phyloP scores from a whole-genome alignment of 2,329 filamentous ascomycete species.

The Penicillium brasilianum region DNA sequence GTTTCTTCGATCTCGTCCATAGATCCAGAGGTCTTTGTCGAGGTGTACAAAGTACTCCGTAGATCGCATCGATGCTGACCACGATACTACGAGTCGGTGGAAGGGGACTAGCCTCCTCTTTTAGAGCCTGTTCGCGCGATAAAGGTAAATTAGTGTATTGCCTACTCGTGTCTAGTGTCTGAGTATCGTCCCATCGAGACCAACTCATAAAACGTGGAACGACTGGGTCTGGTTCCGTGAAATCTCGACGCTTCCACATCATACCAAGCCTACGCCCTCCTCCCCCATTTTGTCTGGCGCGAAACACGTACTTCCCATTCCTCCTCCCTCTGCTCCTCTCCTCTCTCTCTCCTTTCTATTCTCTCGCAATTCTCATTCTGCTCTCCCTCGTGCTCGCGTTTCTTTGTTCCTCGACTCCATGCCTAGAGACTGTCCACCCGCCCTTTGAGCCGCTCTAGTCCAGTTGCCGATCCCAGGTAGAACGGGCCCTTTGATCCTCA shows the following conservation, averaged over 20 bases:
- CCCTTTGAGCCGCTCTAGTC: conserved; percentile 16
- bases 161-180: background rate
- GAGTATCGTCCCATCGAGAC: background rate
- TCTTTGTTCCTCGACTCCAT: conserved; percentile 17
- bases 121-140: background rate
- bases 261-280: conserved; percentile 1
- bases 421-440: conserved; percentile 8
- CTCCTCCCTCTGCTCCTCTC: conserved; percentile 4
- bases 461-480: conserved; percentile 22
- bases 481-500: background rate
- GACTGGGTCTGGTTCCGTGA: conserved; percentile 11
- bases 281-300: background rate
- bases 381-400: background rate
- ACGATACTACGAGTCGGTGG: background rate
- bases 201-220: conserved; percentile 4
- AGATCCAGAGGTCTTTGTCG: too few relatives aligned
- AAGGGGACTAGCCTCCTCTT: background rate
- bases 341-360: background rate
- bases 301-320: background rate
- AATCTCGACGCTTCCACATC: background rate
- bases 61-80: background rate
- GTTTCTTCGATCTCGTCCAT: too few relatives aligned
- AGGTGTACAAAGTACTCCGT: background rate
- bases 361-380: background rate
- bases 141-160: background rate